These are phyloP conservation scores for Penicillium alfredii DNA, from an alignment of 495 filamentous ascomycete species.

Conservation along the genomic window DNA sequence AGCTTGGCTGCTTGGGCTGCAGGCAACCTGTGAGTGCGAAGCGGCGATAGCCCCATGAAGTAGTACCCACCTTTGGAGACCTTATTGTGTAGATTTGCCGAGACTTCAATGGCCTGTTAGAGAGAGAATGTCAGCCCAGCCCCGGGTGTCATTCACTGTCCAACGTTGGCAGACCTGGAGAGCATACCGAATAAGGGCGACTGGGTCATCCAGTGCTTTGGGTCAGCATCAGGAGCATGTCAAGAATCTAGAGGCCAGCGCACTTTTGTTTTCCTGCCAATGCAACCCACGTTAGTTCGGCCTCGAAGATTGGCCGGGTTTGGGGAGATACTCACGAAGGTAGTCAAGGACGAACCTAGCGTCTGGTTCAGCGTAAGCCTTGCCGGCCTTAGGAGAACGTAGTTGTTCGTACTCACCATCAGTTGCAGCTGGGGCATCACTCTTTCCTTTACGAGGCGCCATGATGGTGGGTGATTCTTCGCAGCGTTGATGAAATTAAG, in stretches of 20 bases:
- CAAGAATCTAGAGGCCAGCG: no score
- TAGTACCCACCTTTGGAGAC: conserved; percentile 52
- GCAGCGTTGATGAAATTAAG: no score
- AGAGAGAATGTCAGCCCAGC: no score
- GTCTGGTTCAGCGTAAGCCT: conserved; percentile 22
- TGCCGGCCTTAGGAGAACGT: conserved; percentile 1
- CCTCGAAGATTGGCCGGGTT: no score
- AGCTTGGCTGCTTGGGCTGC: conserved; percentile 54
- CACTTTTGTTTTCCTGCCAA: conserved; percentile 60
- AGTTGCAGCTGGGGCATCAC: conserved; percentile 33
- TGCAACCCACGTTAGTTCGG: no score
- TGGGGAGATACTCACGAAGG: conserved; percentile 42
- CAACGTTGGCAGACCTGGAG: conserved; percentile 3
- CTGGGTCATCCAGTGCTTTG: conserved; percentile 28
- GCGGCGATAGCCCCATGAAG: not conserved
- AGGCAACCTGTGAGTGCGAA: conserved; percentile 4
- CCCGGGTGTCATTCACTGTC: no score
- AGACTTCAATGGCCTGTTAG: conserved; percentile 61
- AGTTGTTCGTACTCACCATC: conserved; percentile 33
- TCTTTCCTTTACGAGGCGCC: conserved; percentile 49
- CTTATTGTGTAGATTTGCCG: conserved; percentile 60
- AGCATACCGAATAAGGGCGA: conserved; percentile 54
- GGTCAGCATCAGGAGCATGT: no score
- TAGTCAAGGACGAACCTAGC: conserved; percentile 47
- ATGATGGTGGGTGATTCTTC: conserved; percentile 27